Base-by-base conservation (phyloP, 768 basidiomycete genomes). In the Ramaria sp. region DNA sequence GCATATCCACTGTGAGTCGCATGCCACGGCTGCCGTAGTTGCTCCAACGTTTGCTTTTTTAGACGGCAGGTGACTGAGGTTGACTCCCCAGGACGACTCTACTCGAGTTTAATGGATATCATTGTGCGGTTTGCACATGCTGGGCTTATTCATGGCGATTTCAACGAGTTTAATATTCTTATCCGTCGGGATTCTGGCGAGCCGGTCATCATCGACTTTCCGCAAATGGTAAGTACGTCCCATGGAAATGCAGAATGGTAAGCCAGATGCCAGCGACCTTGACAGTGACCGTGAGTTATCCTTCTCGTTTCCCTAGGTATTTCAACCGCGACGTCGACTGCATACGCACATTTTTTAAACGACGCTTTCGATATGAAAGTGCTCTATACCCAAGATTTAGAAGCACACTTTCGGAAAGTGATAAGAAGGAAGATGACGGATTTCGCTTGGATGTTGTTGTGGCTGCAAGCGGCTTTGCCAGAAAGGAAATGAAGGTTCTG, bases 271-370 rank as follows among this genome's bases (percentile, higher is more conserved):
- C 1, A 25, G 13, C 25, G 2, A 5, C 12, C 18, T 42, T 45
- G 16, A 24, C 32, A 20, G 37, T 44, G 30, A 25, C 34, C 30
- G 13, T 32, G 28, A 16, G 36, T 16, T 5, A 28, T 20, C 18
- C 15, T 32, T 10, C 28, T 34, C 24, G 22, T 22, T 30, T 18
- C 15, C 7, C 41, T 36, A 95, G 94, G 90, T 99, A 96, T 71
- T 99, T 99, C 71, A 95, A 98, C 68, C 84, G 96, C 20, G 96
- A 99, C 68, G 96, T 99, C 7, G 86, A 95, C 56, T 97, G 96
- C 66, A 92, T 99, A 61, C 79, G 92, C 32, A 83, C 79, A 8
- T 99, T 96, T 71, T 98, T 99, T 74, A 77, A 75, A 62, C 77
- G 90, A 56, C 73, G 94, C 24, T 98, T 97, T 71, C 79, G 83